Evolutionary conservation across 768 basidiomycete species (phyloP), one percentile per base, ranked within the genome.

Genomic region (Suillus placidus): DNA sequence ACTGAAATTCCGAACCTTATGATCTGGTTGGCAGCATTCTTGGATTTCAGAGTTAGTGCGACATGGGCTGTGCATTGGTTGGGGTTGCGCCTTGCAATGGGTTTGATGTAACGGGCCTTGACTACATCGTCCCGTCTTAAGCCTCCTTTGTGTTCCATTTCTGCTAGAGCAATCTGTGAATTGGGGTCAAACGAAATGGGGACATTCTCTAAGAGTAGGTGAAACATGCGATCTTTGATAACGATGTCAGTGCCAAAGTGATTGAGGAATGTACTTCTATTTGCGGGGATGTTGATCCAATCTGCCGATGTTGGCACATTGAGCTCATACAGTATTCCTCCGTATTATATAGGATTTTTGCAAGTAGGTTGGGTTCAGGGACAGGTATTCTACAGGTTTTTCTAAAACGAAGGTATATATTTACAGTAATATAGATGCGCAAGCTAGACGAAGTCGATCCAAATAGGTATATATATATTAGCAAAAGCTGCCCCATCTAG

Each of bases 31-130:
- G 74, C 74, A 13, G 63, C 56, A 20, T 70, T 16, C 40, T 62
- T 7, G 64, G 43, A 7, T 14, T 14, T 45, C 61, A 79, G 70
- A 0, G 62, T 64, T 3, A 79, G 49, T n/a, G 77, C 69, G 0
- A 71, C 55, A 60, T 77, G 73, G 1, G 75, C 75, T 0, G 64
- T 61, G 2, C 58, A 51, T 58, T 79, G 80, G 1, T 55, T 60
- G 7, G 40, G 37, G 0, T 13, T 9, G 1, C 74, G 61, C 43
- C 16, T 1, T 65, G 2, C 64, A 32, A 64, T 20, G 0, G 72
- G 68, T 51, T 79, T 78, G 32, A 79, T 73, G 68, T 66, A 80
- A 12, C 66, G 61, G 0, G 71, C 72, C 7, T 34, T 30, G 0
- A 30, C 38, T 3, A 79, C 68, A 7, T 47, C 23, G 0, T 64